phyloP scores from a whole-genome alignment of 2,329 filamentous ascomycete genomes.

The Fusarium falciforme region DNA sequence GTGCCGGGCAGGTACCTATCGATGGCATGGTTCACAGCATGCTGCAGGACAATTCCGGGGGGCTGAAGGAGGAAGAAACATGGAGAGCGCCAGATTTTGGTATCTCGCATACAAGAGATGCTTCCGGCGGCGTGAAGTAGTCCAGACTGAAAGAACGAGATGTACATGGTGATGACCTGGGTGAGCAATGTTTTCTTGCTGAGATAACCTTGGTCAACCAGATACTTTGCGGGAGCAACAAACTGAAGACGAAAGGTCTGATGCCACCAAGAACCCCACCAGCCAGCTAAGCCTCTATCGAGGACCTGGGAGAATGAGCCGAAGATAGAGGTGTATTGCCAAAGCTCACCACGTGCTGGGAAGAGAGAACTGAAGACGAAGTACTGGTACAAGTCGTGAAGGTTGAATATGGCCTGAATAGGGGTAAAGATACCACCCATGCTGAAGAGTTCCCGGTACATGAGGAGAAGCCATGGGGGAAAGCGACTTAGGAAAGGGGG shows the following conservation, averaged over 20 bases:
- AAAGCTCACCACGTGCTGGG: constrained; percentile 62
- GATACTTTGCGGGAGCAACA: constrained; percentile 65
- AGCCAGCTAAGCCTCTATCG: constrained; percentile 79
- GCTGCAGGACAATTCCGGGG: constrained; percentile 73
- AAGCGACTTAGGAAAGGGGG: constrained; percentile 57
- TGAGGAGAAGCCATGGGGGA: constrained; percentile 58
- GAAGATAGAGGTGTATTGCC: constrained; percentile 66
- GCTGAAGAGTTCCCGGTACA: constrained; percentile 68
- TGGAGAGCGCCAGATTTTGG: constrained; percentile 64
- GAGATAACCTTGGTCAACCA: constrained; percentile 57
- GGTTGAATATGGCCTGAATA: constrained; percentile 69
- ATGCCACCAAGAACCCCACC: constrained; percentile 92
- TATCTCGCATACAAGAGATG: constrained; percentile 68
- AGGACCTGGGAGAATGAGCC: constrained; percentile 67
- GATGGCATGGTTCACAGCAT: constrained; percentile 50
- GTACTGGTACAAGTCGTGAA: constrained; percentile 69
- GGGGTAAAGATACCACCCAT: constrained; percentile 68
- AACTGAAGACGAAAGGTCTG: constrained; percentile 86
- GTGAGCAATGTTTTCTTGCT: constrained; percentile 43
- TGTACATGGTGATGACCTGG: constrained; percentile 45
- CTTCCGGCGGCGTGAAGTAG: constrained; percentile 79
- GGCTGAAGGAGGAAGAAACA: constrained; percentile 80
- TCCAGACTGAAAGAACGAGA: constrained; percentile 72
- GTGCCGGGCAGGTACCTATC: constrained; percentile 51
- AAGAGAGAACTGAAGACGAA: constrained; percentile 62